Base-by-base conservation (phyloP, 106 monocot species). In the Dioscorea zingiberensis region DNA sequence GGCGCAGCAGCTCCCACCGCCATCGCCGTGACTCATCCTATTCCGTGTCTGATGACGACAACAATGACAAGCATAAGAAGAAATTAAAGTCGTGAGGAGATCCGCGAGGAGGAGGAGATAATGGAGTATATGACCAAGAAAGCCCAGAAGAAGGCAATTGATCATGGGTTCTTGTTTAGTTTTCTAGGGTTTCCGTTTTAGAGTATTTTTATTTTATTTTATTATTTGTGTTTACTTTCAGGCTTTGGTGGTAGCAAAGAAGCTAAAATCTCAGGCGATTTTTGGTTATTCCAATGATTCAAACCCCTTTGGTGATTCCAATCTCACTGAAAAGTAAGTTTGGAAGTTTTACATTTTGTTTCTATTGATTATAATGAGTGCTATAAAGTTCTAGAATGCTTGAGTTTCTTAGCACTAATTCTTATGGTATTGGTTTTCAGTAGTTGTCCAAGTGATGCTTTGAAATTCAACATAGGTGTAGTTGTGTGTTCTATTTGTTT, bases 231-330 rank as follows among this genome's bases (percentile, higher is more conserved):
- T 44, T 45, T 3, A 59, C 16, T 63, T 72, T 28, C 65, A 94
- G 93, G 94, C 94, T 47, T 13, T 80, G 56, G 90, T 80, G 71
- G 87, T 83, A 23, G 84, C 90, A 3, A 94, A 90, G 76, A 94
- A 85, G 63, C 78, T 94, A 3, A 94, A 90, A 54, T 61, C 90
- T 21, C 82, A 74, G 19, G 71, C 78, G 90, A 24, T 87, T 87
- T 1, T 90, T n/a, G n/a, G 94, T 1, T 94, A 94, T 44, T 94
- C 90, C 4, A 94, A 94, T 48, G 90, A 94, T 70, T 94, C 94
- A 5, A 94, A 94, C 60, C 94, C 94, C 0, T 94, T 90, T 67
- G 90, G 90, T 7, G 94, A 94, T 47, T 61, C 94, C 7, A 94
- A 94, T 48, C 82, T 94, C 6, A 84, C 82, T 7, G 94, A 94